Base-by-base conservation (phyloP, 495 filamentous ascomycete species). In the Cercophora scortea region DNA sequence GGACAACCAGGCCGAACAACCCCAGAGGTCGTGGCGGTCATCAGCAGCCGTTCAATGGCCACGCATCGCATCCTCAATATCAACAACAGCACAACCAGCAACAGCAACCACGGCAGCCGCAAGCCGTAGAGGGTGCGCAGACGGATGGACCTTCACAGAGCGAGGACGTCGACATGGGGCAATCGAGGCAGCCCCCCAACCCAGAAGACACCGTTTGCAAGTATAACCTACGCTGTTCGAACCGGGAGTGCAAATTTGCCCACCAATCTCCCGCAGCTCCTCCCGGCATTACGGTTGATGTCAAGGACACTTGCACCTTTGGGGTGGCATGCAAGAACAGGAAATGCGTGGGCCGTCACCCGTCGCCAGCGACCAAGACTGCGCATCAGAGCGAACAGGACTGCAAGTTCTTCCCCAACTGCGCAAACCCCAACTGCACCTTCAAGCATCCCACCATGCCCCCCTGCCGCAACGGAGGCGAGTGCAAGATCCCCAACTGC, bases 331-430 rank as follows among this genome's bases (percentile, higher is more conserved):
- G 93, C 80, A 93, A 90, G 67, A 99, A 96, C 72, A 76, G 79
- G 39, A 99, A 99, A 68, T 99, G 93, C 61, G 86, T 86, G 2
- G 91, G 82, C 19, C 84, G 87, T 10, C 93, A 99, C 65, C 93
- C 93, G 6, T 97, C 93, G 16, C 93, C 94, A 10, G 89, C 92
- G 9, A 77, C 84, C 54, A 87, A 83, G 64, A 65, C 78, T 35
- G 82, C 82, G 11, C 85, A 89, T 68, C 86, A 93, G 65, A 78
- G 83, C 45, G 87, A 95, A 63, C 79, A 84, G 63, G 84, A 95
- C 61, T 99, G 93, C 84, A 87, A 83, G 61, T 99, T 92, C 77
- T 96, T 83, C 67, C 90, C 93, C 40, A 87, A 96, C 71, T 99
- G 93, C 75, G 84, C 87, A 39, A 95, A 95, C 64, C 78, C 85